These are phyloP conservation scores for Lepiota venenata DNA, from an alignment of 768 basidiomycete genomes.

Conservation along the genomic window DNA sequence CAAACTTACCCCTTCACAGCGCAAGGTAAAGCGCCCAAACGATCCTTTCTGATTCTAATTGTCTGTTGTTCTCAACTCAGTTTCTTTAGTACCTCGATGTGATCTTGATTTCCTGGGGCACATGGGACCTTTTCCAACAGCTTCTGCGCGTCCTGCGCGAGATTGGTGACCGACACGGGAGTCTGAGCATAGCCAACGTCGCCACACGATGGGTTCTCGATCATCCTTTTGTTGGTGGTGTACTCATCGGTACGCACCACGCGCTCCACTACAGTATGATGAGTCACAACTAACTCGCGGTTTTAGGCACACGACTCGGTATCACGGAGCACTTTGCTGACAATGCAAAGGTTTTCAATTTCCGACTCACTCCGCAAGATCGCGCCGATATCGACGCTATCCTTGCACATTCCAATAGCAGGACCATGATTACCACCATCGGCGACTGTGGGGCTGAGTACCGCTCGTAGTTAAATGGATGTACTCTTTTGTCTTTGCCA, in stretches of 20 bases:
- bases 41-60: neutral
- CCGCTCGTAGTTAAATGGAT: conserved; percentile 35
- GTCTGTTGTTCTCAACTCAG: conserved; percentile 8
- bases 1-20: conserved; percentile 71
- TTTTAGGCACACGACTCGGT: conserved; percentile 64
- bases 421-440: conserved; percentile 56
- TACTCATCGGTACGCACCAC: conserved; percentile 59
- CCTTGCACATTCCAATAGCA: conserved; percentile 54
- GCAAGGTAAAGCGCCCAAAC: conserved; percentile 49
- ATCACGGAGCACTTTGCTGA: conserved; percentile 69
- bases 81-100: conserved; percentile 69
- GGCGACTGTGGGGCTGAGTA: conserved; percentile 86
- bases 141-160: conserved; percentile 52
- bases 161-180: conserved; percentile 63
- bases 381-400: conserved; percentile 57
- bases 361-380: conserved; percentile 53
- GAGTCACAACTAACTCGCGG: neutral
- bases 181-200: conserved; percentile 68
- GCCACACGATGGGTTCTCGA: conserved; percentile 81
- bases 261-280: neutral
- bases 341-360: conserved; percentile 58
- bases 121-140: conserved; percentile 67
- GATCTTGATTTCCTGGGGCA: conserved; percentile 75
- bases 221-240: conserved; percentile 69
- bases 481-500: neutral